Evolutionary conservation across 2,329 filamentous ascomycete species (phyloP), one percentile per base, ranked within the genome.

Genomic region (Neopestalotiopsis sp.): DNA sequence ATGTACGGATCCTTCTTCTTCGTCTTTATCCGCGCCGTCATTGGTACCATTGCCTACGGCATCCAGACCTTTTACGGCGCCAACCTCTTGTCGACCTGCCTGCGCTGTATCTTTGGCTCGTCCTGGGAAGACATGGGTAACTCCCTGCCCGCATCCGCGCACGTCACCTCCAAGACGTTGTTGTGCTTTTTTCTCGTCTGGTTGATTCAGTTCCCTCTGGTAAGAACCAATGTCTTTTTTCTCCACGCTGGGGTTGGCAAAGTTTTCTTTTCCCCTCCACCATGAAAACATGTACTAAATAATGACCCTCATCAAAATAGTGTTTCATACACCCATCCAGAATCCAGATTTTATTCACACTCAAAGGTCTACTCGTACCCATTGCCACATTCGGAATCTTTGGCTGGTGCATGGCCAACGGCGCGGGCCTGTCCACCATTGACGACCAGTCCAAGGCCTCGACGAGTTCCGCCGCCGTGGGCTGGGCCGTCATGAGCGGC

Each of bases 1-100:
- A 81, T 81, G 73, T 83, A 80, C 75, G 81, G 81, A n/a, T 77
- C 80, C 2, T 81, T 81, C 69, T 81, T 83, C 69, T 78, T 81
- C 68, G 76, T 83, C 57, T 80, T 78, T 70, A 77, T 78, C 64
- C 75, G 78, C 7, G 76, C 76, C 9, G 72, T 77, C 24, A 73
- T 79, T 6, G 77, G 76, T 67, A 75, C 78, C 34, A 77, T 71
- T n/a, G 71, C 70, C 70, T 72, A 70, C 61, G 71, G 71, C 13
- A 74, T 75, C 45, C 73, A 75, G 45, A 73, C 69, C 0, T 75
- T 70, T 67, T 75, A 75, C 68, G 73, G 74, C 32, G 74, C 72
- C 2, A 74, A 74, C 63, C 45, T 75, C 5, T 40, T 75, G 7
- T 73, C 71, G 12, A 68, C 74, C 6, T 73, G 71, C 65, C 73